phyloP scores from a whole-genome alignment of 768 basidiomycete genomes.

The Trametopsis cervina region DNA sequence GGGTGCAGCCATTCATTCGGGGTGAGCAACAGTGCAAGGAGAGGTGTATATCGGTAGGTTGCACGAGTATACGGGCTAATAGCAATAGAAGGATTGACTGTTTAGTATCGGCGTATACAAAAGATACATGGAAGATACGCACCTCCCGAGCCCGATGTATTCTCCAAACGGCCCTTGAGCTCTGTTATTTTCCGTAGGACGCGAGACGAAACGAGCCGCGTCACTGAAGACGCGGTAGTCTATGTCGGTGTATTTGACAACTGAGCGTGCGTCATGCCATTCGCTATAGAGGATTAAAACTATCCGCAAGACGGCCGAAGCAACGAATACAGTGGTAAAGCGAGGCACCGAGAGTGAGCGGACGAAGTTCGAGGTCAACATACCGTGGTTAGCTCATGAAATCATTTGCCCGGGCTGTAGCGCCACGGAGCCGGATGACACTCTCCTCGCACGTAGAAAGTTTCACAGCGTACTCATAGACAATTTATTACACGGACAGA shows the following conservation, averaged over 20 bases:
- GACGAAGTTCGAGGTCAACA: background rate
- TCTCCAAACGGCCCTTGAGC: constrained; percentile 56
- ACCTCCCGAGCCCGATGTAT: constrained; percentile 63
- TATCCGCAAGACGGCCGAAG: constrained; percentile 55
- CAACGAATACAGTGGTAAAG: constrained; percentile 47
- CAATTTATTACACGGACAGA: no score
- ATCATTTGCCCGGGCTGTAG: no score
- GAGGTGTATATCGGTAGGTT: constrained; percentile 95
- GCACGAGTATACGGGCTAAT: constrained; percentile 81
- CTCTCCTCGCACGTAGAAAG: no score
- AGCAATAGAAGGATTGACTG: constrained; percentile 4
- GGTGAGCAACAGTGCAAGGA: constrained; percentile 74
- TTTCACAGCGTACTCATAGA: no score
- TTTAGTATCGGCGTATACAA: background rate
- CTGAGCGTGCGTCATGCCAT: constrained; percentile 78
- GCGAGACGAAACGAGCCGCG: constrained; percentile 65
- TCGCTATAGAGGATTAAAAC: constrained; percentile 78
- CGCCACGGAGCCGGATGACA: no score
- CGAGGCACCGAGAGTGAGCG: constrained; percentile 18
- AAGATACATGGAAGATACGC: constrained; percentile 28
- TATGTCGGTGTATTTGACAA: constrained; percentile 95
- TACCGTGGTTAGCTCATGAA: background rate
- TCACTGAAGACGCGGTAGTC: constrained; percentile 96
- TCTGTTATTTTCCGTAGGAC: constrained; percentile 30
- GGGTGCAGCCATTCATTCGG: constrained; percentile 80